Evolutionary conservation across 2,329 filamentous ascomycete species (phyloP).

Genomic region (Verticillium tricorpus): DNA sequence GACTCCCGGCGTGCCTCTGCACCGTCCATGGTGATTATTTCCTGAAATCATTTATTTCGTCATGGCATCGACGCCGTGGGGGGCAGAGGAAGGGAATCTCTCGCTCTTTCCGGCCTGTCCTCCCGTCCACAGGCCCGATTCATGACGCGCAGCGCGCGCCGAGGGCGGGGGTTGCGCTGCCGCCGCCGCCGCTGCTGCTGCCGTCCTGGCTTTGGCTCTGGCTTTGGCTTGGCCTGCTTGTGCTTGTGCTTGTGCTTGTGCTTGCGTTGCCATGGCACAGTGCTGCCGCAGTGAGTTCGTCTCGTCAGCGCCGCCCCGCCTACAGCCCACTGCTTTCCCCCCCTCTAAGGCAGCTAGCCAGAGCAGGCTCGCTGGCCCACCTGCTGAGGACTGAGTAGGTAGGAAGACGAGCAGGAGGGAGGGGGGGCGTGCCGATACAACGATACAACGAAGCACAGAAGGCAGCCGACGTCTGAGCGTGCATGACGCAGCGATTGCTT

Average conservation of each 20-base stretch:
- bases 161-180: background rate
- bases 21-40: no score
- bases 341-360: no score
- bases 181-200: no score
- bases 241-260: background rate
- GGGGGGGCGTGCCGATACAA: slow-evolving; percentile 7
- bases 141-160: background rate
- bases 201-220: background rate
- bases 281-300: background rate
- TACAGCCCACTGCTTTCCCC: background rate
- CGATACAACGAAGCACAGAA: slow-evolving; percentile 3
- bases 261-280: background rate
- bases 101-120: background rate
- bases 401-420: slow-evolving; percentile 1
- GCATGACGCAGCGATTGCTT: slow-evolving; percentile 14
- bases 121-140: background rate
- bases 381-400: background rate
- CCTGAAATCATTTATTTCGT: no score
- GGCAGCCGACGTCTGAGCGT: slow-evolving; percentile 10
- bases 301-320: background rate
- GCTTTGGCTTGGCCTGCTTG: background rate
- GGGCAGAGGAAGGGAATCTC: no score
- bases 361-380: background rate
- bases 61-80: no score
- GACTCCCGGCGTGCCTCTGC: no score